Base-by-base conservation (phyloP, 768 basidiomycete genomes). In the Pleurotus salmoneostramineus region DNA sequence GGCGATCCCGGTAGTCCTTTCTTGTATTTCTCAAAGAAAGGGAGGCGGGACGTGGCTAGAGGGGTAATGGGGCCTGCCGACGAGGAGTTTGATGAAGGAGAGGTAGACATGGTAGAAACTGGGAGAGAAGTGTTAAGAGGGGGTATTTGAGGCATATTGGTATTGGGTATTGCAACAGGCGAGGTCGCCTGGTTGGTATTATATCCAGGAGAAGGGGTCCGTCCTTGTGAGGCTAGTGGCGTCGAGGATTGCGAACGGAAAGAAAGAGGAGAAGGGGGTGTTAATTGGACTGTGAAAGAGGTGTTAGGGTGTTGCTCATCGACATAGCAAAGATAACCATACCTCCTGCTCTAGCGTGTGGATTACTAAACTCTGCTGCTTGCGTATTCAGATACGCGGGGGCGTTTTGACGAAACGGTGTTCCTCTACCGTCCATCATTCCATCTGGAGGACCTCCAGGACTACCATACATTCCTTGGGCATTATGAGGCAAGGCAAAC, bases 1-100 rank as follows among this genome's bases (percentile, higher is more conserved):
- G 50, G 67, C 60, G 65, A 69, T 59, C 68, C 63, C 1, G 72
- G 69, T 31, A 68, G 31, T 44, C 68, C 71, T 62, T 73, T 72
- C 61, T 78, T 80, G 64, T 79, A 74, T 62, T 81, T 81, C 57
- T 86, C 84, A 61, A 87, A 80, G 67, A 88, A 81, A 6, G 83
- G 80, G 60, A 86, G 69, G 4, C 75, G 70, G 5, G 75, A 17
- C n/a, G 31, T 43, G 15, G 37, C 52, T 43, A 55, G 36, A 43
- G 52, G 52, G 8, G 52, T 55, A 43, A 55, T 43, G 15, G 52
- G 52, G 2, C 52, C 52, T n/a, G 52, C 66, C 4, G 67, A 67
- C 44, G 68, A 64, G 46, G 67, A 37, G 32, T 57, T 60, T 34
- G 36, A 36, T 32, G 55, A 32, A 32, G 57, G 44, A 31, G 66